Percentiles rank a stretch among this genome's conserved stretches.
Conservation (phyloP, 2,329 filamentous ascomycete genomes). For the Aureobasidium sp. region DNA sequence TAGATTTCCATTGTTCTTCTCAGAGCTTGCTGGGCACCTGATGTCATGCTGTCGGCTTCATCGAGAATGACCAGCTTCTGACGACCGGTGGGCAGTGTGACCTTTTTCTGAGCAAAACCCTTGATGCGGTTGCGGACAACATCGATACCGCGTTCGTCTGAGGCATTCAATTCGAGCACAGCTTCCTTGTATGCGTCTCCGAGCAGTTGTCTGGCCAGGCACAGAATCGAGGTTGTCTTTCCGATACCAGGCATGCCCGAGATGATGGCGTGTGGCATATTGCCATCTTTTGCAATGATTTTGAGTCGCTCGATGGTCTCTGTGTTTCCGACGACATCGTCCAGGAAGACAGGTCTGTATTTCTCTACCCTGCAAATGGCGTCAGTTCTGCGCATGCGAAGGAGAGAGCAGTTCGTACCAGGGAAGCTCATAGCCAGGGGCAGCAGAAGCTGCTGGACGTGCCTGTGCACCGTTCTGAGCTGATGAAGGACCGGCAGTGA, state of each 20-base stretch:
- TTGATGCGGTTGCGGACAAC: slow-evolving; percentile 97
- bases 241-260: slow-evolving; percentile 99
- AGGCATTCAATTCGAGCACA: slow-evolving; percentile 91
- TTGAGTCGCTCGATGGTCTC: slow-evolving; percentile 96
- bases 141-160: slow-evolving; percentile 93
- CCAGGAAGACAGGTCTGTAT: slow-evolving; percentile 87
- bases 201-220: slow-evolving; percentile 81
- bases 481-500: slow-evolving; percentile 36
- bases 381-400: background rate
- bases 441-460: slow-evolving; percentile 28
- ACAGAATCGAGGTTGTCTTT: slow-evolving; percentile 93
- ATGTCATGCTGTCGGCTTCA: slow-evolving; percentile 95
- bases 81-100: slow-evolving; percentile 79
- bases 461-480: slow-evolving; percentile 32
- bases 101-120: slow-evolving; percentile 97
- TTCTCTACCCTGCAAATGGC: slow-evolving; percentile 78
- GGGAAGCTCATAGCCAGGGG: slow-evolving; percentile 63
- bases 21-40: slow-evolving; percentile 89
- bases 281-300: slow-evolving; percentile 96
- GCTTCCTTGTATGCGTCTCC: slow-evolving; percentile 96
- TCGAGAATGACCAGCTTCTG: slow-evolving; percentile 98
- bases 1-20: slow-evolving; percentile 98
- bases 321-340: slow-evolving; percentile 95
- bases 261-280: slow-evolving; percentile 99
- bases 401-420: slow-evolving; percentile 46